phyloP scores from a whole-genome alignment of 306 rosid species.

The Glycine soja region DNA sequence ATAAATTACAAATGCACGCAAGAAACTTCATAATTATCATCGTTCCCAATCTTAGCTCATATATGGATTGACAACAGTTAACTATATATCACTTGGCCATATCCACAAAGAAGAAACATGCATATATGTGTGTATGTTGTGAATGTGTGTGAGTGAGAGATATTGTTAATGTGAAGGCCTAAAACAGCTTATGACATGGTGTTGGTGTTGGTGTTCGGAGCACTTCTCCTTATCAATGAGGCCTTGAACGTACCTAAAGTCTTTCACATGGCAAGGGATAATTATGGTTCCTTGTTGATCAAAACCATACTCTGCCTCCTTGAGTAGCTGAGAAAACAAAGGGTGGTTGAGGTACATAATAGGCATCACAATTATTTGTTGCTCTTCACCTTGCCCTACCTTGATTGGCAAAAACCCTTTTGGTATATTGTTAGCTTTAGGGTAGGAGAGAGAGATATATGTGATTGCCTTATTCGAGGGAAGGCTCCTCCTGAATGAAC shows the following conservation, averaged over 20 bases:
- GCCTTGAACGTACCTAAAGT: conserved; percentile 67
- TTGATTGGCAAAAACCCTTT: conserved; percentile 76
- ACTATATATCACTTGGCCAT: neutral
- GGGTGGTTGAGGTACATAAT: conserved; percentile 85
- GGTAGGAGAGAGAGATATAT: too few species aligned
- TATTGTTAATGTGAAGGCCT: conserved; percentile 28
- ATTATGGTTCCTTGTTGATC: conserved; percentile 79
- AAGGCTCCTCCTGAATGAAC: too few species aligned
- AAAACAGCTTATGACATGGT: conserved; percentile 36
- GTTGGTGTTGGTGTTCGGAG: conserved; percentile 40
- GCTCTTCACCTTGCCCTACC: conserved; percentile 73
- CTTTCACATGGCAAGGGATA: conserved; percentile 77
- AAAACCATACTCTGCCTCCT: conserved; percentile 86
- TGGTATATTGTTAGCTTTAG: too few species aligned
- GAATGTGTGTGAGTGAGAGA: neutral
- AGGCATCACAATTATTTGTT: conserved; percentile 77
- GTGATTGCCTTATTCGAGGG: too few species aligned
- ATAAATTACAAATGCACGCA: neutral
- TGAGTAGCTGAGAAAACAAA: conserved; percentile 65
- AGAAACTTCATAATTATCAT: neutral
- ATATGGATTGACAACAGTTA: too few species aligned
- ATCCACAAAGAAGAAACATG: conserved; percentile 14
- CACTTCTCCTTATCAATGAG: conserved; percentile 63
- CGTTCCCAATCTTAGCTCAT: neutral
- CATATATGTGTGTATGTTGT: neutral